Evolutionary conservation across 2,329 filamentous ascomycete genomes (phyloP), one percentile per base, ranked within the genome.

Genomic region (Byssoonygena ceratinophila): DNA sequence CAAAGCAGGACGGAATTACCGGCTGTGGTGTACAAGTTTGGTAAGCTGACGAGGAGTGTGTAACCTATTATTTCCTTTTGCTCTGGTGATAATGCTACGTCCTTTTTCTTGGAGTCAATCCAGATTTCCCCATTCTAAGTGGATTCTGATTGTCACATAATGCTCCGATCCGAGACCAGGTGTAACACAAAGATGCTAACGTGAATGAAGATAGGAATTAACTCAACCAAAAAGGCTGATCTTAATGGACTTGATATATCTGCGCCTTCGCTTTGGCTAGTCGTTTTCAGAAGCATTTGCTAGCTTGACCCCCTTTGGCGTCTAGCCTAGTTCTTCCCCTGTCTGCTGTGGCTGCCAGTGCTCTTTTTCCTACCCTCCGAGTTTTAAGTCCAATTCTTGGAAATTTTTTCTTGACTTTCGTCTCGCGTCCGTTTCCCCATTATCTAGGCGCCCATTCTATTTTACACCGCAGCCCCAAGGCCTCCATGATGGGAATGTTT

Each of bases 11-110:
- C 39, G 39, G 48, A 51, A 23, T 18, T 41, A 18, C 29, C 27
- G 48, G 48, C 48, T 34, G 31, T 16, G 48, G 39, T 23, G 48
- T 37, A 44, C 48, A 44, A 44, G 25, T 51, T 51, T 44, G 50
- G 41, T 52, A 52, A 16, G 50, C 50, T 52, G 50, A 52, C 43
- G 41, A 52, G 46, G 43, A 40, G 41, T 32, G 50, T 52, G 50
- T 52, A 52, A 52, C 50, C 31, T 18, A 34, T 18, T 44, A 36
- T 44, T 51, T 51, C 16, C 31, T 51, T 51, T 37, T 51, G 39
- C 27, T 31, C 48, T 51, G 48, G 39, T 51, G 48, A 51, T 51
- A 44, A 16, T 11, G 23, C 29, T 34, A 16, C 37, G n/a, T 18
- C 48, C 39, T 29, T 18, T n/a, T 34, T 43, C 37, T 44, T 34